Base-by-base conservation (phyloP, 2,329 filamentous ascomycete genomes). In the Macrophomina tecta region DNA sequence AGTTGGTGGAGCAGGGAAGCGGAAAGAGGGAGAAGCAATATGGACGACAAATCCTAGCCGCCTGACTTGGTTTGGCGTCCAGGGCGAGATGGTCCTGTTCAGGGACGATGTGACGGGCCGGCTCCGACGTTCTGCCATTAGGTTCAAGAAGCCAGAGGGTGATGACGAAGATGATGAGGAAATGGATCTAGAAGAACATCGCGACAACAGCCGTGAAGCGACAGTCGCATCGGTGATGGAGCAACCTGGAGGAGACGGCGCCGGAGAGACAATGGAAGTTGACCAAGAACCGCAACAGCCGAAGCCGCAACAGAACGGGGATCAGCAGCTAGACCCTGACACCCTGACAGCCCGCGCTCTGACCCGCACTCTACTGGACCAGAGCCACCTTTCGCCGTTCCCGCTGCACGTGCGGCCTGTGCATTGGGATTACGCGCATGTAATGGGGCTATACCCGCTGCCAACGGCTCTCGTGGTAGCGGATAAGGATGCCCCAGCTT, bases 41-140 rank as follows among this genome's bases (percentile, higher is more conserved):
- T 98, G 93, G 93, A 91, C 94, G 0, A 92, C 88, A 12, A 99
- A 98, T 74, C 95, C 95, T 0, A 86, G 90, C 36, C 87, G 94
- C 16, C 75, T 99, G 32, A 90, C 87, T 34, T 84, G 97, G 68
- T 99, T 98, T 74, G 94, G 94, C 0, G 91, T 94, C 0, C 88
- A 89, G 40, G 92, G 97, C 74, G 95, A 99, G 74, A 86, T 99
- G 67, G 89, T 94, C 0, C 78, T 99, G 1, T 91, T 97, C 75
- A 83, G 95, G 45, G 95, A 99, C 77, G 92, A 98, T 75, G 87
- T 97, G 8, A 90, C 91, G 0, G 87, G 90, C 23, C 87, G 95
- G 2, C 82, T 99, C 28, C 86, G 93, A 51, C 87, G 95, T 32
- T 90, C 88, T 8, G 89, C 90, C 0, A 87, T 99, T 38, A 86